phyloP scores from a whole-genome alignment of 2,329 filamentous ascomycete genomes.

The Trichoderma aggressivum region DNA sequence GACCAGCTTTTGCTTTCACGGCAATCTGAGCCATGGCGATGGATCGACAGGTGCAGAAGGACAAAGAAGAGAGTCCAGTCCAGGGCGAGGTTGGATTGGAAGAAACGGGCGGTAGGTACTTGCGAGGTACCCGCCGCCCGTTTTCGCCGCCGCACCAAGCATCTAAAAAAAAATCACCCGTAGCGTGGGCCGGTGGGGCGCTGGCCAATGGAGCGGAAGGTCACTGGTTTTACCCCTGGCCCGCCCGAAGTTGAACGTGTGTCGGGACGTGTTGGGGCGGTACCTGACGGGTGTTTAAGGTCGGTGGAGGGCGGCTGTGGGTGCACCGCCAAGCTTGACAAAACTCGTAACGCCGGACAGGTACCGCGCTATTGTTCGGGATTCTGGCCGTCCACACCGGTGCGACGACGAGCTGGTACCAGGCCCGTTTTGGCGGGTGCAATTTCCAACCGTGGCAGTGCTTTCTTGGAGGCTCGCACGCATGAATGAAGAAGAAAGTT shows the following conservation, averaged over 20 bases:
- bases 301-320: neutral
- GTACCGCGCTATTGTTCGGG: slow-evolving; percentile 8
- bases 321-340: neutral
- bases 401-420: slow-evolving; percentile 5
- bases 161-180: slow-evolving; percentile 17
- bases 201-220: neutral
- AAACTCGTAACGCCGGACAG: neutral
- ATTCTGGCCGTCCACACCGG: neutral
- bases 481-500: slow-evolving; percentile 11
- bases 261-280: neutral
- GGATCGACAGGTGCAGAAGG: neutral
- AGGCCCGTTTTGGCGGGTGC: slow-evolving; percentile 17
- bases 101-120: neutral
- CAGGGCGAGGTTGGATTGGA: neutral
- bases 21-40: slow-evolving; percentile 8
- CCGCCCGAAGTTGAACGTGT: neutral
- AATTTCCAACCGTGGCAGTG: slow-evolving; percentile 16
- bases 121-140: neutral
- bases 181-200: slow-evolving; percentile 5
- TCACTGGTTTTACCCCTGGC: slow-evolving; percentile 13
- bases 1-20: neutral
- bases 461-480: neutral
- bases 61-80: neutral
- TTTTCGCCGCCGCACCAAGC: slow-evolving; percentile 12
- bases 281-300: slow-evolving; percentile 3